phyloP scores from a whole-genome alignment of 345 rosid genomes.

The Capsella bursapastoris region DNA sequence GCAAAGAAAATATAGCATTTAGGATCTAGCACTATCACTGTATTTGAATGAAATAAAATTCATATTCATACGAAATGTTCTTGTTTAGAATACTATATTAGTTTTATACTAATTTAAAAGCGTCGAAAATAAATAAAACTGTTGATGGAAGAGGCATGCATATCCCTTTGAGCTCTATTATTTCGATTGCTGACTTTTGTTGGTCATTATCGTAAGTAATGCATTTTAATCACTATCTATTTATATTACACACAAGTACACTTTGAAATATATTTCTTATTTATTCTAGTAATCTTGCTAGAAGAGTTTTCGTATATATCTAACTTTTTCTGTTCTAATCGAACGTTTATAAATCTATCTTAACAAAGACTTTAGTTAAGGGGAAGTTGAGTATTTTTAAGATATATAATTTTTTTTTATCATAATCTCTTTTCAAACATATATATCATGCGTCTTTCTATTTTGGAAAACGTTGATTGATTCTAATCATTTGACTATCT shows the following conservation, averaged over 20 bases:
- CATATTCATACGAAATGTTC: background rate
- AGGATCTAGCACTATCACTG: background rate
- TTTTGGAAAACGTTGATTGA: background rate
- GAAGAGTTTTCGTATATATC: slow-evolving; percentile 2
- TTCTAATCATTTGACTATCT: slow-evolving; percentile 10
- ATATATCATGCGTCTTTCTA: slow-evolving; percentile 6
- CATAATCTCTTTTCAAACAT: background rate
- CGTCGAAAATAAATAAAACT: background rate
- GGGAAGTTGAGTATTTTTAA: background rate
- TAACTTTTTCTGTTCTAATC: too few species aligned
- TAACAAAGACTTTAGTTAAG: background rate
- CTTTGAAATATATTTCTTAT: background rate
- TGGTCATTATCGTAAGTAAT: background rate
- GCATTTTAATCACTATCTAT: background rate
- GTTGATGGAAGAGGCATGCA: background rate
- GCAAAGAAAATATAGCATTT: background rate
- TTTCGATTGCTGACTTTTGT: slow-evolving; percentile 7
- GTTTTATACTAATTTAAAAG: background rate
- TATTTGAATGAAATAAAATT: background rate
- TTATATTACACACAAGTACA: background rate
- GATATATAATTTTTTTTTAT: too few species aligned
- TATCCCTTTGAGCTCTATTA: background rate
- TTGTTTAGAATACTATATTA: background rate
- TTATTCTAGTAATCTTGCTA: background rate
- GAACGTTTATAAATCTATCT: too few species aligned